phyloP scores from a whole-genome alignment of 345 rosid species.

The Moringa oleifera region DNA sequence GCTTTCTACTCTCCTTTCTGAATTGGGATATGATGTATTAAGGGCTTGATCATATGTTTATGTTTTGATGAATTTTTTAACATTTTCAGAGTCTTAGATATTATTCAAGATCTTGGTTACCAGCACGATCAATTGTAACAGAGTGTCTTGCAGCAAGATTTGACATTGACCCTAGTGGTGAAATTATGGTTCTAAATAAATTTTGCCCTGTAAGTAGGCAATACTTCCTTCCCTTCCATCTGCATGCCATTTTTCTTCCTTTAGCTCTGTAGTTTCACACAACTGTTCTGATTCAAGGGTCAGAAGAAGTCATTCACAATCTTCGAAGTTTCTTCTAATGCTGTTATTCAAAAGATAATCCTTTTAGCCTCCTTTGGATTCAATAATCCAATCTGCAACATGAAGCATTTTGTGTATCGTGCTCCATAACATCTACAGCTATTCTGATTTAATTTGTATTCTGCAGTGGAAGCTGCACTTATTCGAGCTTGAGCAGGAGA shows the following conservation, averaged over 20 bases:
- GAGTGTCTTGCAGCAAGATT: slow-evolving; percentile 63
- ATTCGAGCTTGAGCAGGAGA: slow-evolving; percentile 88
- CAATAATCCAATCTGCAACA: too few relatives aligned
- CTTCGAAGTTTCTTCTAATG: too few relatives aligned
- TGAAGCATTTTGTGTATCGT: too few relatives aligned
- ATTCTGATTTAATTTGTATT: neutral
- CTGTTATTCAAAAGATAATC: too few relatives aligned
- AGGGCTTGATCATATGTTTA: neutral
- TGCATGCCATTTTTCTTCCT: too few relatives aligned
- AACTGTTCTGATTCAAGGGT: too few relatives aligned
- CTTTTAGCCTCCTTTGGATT: too few relatives aligned
- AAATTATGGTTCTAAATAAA: slow-evolving; percentile 59
- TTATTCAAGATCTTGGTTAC: slow-evolving; percentile 85
- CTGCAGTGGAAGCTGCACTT: slow-evolving; percentile 93
- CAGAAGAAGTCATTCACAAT: too few relatives aligned
- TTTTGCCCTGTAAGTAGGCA: slow-evolving; percentile 74
- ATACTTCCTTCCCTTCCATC: too few relatives aligned
- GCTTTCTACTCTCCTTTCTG: neutral
- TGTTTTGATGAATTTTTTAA: neutral
- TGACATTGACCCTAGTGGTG: slow-evolving; percentile 68
- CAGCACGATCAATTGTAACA: slow-evolving; percentile 76
- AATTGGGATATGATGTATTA: neutral
- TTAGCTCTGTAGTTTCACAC: too few relatives aligned
- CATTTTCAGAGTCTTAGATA: slow-evolving; percentile 54
- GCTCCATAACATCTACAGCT: too few relatives aligned